A percentile compares a stretch with the other conserved stretches of the same genome.
phyloP scores from a whole-genome alignment of 331 rosid species.

The Pyrus hybrid region DNA sequence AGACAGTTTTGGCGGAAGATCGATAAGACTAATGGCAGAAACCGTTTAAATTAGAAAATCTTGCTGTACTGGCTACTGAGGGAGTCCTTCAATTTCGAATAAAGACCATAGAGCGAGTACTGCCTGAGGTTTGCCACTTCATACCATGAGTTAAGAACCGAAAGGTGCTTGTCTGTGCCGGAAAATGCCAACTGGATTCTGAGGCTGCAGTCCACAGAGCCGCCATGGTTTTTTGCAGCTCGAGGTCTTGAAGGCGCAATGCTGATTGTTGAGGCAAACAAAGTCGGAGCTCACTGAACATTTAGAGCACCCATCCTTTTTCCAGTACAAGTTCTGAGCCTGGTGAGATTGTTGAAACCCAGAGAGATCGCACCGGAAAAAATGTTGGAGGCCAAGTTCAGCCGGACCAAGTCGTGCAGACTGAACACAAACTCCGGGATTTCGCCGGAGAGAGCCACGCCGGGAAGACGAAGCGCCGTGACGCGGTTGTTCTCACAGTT shows the following conservation, averaged over 20 bases:
- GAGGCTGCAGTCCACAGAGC: conserved; percentile 37
- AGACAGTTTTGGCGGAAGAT: too few relatives aligned
- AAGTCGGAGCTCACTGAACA: conserved; percentile 21
- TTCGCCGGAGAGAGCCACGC: conserved; percentile 63
- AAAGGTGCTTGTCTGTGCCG: conserved; percentile 38
- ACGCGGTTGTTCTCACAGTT: conserved; percentile 45
- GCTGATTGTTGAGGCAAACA: conserved; percentile 40
- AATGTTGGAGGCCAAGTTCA: conserved; percentile 57
- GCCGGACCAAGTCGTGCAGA: conserved; percentile 47
- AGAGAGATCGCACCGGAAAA: conserved; percentile 62
- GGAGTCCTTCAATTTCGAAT: conserved; percentile 36
- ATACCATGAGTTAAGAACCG: conserved; percentile 43
- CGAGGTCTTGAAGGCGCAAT: conserved; percentile 30
- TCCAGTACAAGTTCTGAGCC: conserved; percentile 54
- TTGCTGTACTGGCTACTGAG: conserved; percentile 36
- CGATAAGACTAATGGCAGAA: neutral
- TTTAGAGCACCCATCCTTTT: conserved; percentile 34
- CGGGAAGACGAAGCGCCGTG: conserved; percentile 70
- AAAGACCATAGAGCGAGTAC: conserved; percentile 33
- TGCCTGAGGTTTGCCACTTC: conserved; percentile 40
- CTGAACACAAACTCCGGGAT: conserved; percentile 45
- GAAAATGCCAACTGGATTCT: conserved; percentile 40
- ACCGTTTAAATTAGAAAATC: conserved; percentile 6
- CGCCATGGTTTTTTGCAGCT: conserved; percentile 25
- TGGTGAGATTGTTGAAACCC: conserved; percentile 44